Conservation (phyloP, 2,329 filamentous ascomycete genomes). For the Pseudogymnoascus sp. region DNA sequence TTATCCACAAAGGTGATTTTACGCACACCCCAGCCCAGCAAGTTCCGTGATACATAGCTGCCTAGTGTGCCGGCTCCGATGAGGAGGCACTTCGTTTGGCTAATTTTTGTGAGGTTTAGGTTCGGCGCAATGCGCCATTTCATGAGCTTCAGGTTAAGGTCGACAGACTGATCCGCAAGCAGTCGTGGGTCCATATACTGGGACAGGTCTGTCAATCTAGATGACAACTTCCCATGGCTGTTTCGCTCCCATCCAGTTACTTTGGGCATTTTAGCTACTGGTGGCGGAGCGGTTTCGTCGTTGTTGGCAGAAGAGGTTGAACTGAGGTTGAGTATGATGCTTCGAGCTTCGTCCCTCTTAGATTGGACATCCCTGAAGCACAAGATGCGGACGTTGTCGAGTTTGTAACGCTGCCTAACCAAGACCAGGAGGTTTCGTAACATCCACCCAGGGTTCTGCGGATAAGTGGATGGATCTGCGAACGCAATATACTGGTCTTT, state of each 20-base stretch:
- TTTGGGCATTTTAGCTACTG: constrained; percentile 60
- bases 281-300: constrained; percentile 13
- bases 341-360: constrained; percentile 71
- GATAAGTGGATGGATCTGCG: constrained; percentile 86
- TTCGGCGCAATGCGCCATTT: constrained; percentile 94
- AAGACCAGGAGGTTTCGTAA: constrained; percentile 82
- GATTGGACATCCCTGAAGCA: constrained; percentile 82
- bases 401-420: constrained; percentile 70
- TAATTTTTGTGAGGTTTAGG: constrained; percentile 80
- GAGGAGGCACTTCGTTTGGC: constrained; percentile 80
- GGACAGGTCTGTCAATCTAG: constrained; percentile 72
- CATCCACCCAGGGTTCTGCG: constrained; percentile 84
- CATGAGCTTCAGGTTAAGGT: constrained; percentile 95
- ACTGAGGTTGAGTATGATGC: constrained; percentile 57
- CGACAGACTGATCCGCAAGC: constrained; percentile 87
- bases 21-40: constrained; percentile 92
- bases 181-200: constrained; percentile 88
- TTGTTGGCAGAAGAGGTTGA: constrained; percentile 21
- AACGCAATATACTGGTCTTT: constrained; percentile 80
- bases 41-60: constrained; percentile 82
- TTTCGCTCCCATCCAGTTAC: constrained; percentile 94
- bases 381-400: constrained; percentile 72
- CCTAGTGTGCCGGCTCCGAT: constrained; percentile 90
- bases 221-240: constrained; percentile 65
- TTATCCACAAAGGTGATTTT: constrained; percentile 97